Evolutionary conservation across 805 yeast genomes (phyloP), one percentile per base, ranked within the genome.

Genomic region (Saturnispora besseyi): DNA sequence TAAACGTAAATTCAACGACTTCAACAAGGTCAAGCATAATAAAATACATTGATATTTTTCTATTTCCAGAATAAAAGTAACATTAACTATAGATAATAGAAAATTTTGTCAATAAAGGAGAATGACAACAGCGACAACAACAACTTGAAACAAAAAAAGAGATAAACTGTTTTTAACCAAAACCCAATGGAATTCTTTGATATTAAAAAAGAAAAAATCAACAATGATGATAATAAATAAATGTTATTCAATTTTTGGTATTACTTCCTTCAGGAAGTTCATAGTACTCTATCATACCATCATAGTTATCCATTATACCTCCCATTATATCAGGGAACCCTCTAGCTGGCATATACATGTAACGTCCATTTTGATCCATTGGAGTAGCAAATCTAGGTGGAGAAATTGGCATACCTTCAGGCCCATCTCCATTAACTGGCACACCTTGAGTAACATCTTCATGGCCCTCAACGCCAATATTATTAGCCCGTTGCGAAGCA

Each of bases 281-380:
- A 24, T 38, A 22, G 18, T 38, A 24, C 11, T 38, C 42, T 22
- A 38, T 30, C 28, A 24, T 38, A 24, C 30, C 42, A 12, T 38
- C 42, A 38, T 38, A 38, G 18, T 24, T 24, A 38, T 24, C 42
- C 30, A 38, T n/a, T 12, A 38, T 24, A 24, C 45, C 37, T 8
- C 31, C 46, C 54, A 60, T 52, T 10, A 53, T 38, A 44, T 53
- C 55, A 10, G 63, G 60, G 42, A 55, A 61, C 15, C 55, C 60
- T 46, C 57, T 64, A 21, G 49, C 44, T 10, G 53, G 51, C 21
- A 54, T 37, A 43, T 58, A 59, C 59, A 63, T 57, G 48, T 62
- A 62, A 37, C 61, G 62, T 24, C 64, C 65, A 44, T 55, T 58
- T 42, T 55, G 65, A 47, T 62, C 64, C 41, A 59, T 51, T 36